Percentiles rank a stretch among this genome's conserved stretches.
phyloP scores from a whole-genome alignment of 2,329 filamentous ascomycete species.

The Stachybotrys chlorohalonatus region DNA sequence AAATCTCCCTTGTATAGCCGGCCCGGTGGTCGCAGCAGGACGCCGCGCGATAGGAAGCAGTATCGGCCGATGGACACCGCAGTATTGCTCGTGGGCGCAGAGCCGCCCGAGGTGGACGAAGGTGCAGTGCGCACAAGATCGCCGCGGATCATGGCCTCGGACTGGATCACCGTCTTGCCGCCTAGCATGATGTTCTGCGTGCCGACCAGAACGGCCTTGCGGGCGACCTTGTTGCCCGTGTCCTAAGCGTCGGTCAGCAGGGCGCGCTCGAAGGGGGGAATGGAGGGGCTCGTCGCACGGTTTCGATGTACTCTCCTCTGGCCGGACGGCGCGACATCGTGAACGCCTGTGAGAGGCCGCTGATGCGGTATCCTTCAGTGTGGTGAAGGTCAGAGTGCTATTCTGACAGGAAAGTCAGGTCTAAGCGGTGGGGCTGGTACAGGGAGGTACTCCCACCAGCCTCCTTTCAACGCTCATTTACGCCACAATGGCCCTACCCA shows the following conservation, averaged over 20 bases:
- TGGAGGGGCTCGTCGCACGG: slow-evolving; percentile 41
- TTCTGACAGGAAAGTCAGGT: no score
- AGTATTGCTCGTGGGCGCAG: slow-evolving; percentile 42
- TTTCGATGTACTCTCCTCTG: slow-evolving; percentile 95
- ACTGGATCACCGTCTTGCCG: slow-evolving; percentile 91
- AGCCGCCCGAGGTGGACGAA: slow-evolving; percentile 25
- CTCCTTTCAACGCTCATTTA: no score
- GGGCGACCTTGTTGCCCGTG: slow-evolving; percentile 96
- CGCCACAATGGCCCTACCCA: no score
- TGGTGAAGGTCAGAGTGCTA: no score
- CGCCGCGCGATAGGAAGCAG: slow-evolving; percentile 75
- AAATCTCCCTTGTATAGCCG: slow-evolving; percentile 71
- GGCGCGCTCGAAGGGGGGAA: background rate
- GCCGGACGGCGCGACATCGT: slow-evolving; percentile 66
- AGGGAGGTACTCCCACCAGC: no score
- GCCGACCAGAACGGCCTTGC: slow-evolving; percentile 82
- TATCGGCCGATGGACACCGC: slow-evolving; percentile 86
- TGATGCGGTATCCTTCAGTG: background rate
- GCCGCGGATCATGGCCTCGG: slow-evolving; percentile 87
- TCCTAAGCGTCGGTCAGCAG: slow-evolving; percentile 47
- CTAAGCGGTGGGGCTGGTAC: no score
- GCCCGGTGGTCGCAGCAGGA: slow-evolving; percentile 73
- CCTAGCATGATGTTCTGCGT: slow-evolving; percentile 97
- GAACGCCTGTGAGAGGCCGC: slow-evolving; percentile 4
- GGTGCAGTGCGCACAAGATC: slow-evolving; percentile 62